Evolutionary conservation across 1,284 basidiomycete species (phyloP).

Genomic region (Ustilago curta): DNA sequence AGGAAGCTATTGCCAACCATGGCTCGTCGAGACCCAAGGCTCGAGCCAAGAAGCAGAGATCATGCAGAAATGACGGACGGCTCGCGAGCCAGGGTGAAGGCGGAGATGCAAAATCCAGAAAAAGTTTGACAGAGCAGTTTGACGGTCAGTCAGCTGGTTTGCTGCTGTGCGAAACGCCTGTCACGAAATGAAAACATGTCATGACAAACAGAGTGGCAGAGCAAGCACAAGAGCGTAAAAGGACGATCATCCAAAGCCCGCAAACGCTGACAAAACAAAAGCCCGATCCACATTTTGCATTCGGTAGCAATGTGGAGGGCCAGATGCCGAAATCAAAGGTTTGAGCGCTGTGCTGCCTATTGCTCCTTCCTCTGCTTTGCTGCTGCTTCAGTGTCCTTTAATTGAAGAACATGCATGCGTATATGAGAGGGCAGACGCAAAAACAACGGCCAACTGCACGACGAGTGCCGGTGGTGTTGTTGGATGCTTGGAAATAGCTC

Average conservation of each 20-base stretch:
- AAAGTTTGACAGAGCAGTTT: slow-evolving; percentile 5
- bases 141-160: no score
- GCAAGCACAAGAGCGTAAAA: slow-evolving; percentile 2
- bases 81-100: no score
- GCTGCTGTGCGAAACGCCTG: background rate
- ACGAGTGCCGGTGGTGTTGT: background rate
- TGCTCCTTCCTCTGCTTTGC: no score
- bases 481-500: slow-evolving; percentile 40
- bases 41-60: background rate
- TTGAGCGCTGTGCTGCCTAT: background rate
- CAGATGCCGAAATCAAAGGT: background rate
- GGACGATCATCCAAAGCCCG: background rate
- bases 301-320: slow-evolving; percentile 7
- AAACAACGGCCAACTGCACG: background rate
- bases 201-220: background rate
- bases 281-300: background rate
- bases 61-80: no score
- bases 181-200: slow-evolving; percentile 7
- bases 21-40: background rate
- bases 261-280: slow-evolving; percentile 28
- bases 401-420: no score
- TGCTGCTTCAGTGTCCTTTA: no score
- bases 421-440: background rate
- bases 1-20: slow-evolving; percentile 29
- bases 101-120: slow-evolving; percentile 33